Evolutionary conservation across 2,329 filamentous ascomycete genomes (phyloP), one percentile per base, ranked within the genome.

Genomic region (Westerdykella ornata): DNA sequence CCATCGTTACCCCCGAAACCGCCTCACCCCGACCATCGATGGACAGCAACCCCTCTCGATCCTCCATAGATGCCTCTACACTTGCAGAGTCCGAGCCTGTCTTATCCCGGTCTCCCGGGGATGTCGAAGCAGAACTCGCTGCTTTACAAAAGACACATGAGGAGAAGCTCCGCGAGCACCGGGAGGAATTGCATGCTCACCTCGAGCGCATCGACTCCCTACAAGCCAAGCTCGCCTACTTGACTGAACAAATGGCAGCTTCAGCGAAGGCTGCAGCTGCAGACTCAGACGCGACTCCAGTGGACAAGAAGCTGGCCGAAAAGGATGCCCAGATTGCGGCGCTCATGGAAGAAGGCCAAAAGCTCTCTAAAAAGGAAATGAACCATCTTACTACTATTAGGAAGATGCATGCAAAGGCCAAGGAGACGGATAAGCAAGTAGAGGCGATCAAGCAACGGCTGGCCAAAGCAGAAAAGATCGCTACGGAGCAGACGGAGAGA

Each of bases 161-260:
- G 36, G 66, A 69, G 20, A 71, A 72, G 1, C 70, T 80, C 44
- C 67, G 68, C 26, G 76, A 81, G 47, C 79, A 86, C 50, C 83
- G 90, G 43, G 86, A 92, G 53, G 92, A 97, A 61, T 76, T 88
- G 31, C 81, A 92, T 55, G 77, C 76, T 37, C 87, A 95, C 48
- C 76, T 90, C 5, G 92, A 98, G 66, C 81, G 85, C 28, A 92
- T 96, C 41, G 92, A 98, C 69, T 85, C 89, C 3, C 70, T 98
- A 1, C 87, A 97, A 63, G 81, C 88, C 5, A 97, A 98, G 60
- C 70, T 98, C 19, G 84, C 89, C 51, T 96, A 94, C 57, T 71
- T 98, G 11, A 82, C 89, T 2, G 84, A 84, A 46, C 85, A 89
- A 57, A 82, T 85, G 11, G 79, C 84, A 0, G 83, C 89, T 22